Evolutionary conservation across 1,284 basidiomycete genomes (phyloP), one percentile per base, ranked within the genome.

Genomic region (Pascua sp.): DNA sequence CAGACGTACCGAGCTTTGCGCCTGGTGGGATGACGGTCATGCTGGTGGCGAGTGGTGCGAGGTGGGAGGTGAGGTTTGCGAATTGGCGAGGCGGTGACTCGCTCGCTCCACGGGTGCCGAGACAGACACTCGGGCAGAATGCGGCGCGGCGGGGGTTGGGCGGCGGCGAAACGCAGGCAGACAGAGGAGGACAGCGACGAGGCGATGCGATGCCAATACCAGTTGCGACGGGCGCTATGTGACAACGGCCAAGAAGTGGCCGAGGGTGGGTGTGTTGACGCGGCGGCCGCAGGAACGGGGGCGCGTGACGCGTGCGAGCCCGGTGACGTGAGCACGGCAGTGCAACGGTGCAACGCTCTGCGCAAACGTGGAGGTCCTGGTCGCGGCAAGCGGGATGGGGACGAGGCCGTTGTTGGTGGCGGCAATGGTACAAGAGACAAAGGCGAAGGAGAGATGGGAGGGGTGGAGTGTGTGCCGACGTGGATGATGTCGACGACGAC

Each of bases 1-100:
- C 24, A 37, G 17, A 72, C 72, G 53, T 45, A 73, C 73, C 70
- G 11, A 75, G 66, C 49, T 71, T 69, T 4, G 73, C 69, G 17
- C 71, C 71, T 11, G 64, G 52, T 11, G 70, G 69, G 15, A 68
- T 62, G 42, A 69, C 55, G 1, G 71, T 72, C 71, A 73, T 75
- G 55, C 17, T 62, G 60, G 49, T 18, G 45, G 16, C 38, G 17
- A 13, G 38, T 24, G 40, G 16, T 15, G 10, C 7, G 42, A 3
- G 42, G 18, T 40, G 18, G n/a, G n/a, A 50, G 41, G 49, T 15
- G 47, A 11, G n/a, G n/a, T n/a, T n/a, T 11, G 47, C 17, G 18
- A 37, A 18, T 15, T 12, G n/a, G 41, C 8, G 41, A 42, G 41
- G 3, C 24, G 24, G 24, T 32, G 24, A 32, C 24, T 32, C 24